Percentiles rank a stretch among this genome's conserved stretches.
These are phyloP conservation scores for Ganoderma lingzhi DNA, from an alignment of 1,284 basidiomycete species.

Conservation along the genomic window DNA sequence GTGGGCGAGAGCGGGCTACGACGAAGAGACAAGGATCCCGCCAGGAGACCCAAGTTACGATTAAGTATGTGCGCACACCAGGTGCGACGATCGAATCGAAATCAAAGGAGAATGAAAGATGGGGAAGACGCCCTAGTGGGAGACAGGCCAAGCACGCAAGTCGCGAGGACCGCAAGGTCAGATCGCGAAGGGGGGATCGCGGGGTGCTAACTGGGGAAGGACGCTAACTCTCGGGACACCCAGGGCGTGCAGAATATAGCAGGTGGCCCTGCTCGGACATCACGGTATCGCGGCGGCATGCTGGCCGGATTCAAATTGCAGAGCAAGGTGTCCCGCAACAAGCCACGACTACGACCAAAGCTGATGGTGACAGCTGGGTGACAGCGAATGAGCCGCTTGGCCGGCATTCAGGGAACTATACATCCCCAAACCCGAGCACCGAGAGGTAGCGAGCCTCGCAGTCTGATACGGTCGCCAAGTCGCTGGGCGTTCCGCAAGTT, in stretches of 20 bases:
- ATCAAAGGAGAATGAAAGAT: neutral
- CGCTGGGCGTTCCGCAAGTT: neutral
- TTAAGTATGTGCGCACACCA: neutral
- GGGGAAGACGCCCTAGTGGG: neutral
- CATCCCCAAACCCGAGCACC: neutral
- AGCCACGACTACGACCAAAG: neutral
- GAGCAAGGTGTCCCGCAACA: neutral
- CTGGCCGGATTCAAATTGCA: neutral
- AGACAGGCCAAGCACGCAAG: neutral
- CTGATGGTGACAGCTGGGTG: neutral
- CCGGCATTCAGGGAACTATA: neutral
- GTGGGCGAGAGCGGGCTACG: neutral
- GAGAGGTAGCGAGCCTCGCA: neutral
- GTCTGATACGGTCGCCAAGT: neutral
- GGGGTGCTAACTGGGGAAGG: neutral
- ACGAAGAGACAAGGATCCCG: neutral
- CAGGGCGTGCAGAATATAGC: neutral
- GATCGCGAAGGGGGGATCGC: neutral
- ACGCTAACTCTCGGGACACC: no score
- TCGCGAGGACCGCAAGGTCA: neutral
- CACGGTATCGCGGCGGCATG: neutral
- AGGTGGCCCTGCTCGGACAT: neutral
- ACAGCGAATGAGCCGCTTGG: neutral
- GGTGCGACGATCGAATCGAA: neutral
- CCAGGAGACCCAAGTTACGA: neutral